Evolutionary conservation across 1,139 yeast genomes (phyloP).

Genomic region (Hyphopichia burtonii): DNA sequence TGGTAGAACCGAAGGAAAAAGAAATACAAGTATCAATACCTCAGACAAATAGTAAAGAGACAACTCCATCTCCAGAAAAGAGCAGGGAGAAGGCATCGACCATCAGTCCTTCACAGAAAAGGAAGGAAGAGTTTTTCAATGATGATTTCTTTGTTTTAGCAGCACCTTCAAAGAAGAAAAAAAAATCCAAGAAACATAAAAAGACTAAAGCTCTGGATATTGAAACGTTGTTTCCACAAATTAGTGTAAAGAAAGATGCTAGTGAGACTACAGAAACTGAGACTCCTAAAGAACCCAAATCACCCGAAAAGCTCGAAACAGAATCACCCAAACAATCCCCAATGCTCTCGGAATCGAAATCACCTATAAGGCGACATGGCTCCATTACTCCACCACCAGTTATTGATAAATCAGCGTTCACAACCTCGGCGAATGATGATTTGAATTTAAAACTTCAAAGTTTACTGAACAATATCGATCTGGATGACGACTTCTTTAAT

Average conservation of each 20-base stretch:
- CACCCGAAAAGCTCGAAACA: no score
- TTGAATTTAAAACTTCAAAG: neutral
- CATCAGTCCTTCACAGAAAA: constrained; percentile 6
- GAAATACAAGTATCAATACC: no score
- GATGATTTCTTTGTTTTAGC: constrained; percentile 30
- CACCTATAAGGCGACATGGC: neutral
- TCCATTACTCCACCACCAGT: constrained; percentile 11
- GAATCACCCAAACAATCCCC: neutral
- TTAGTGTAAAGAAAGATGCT: no score
- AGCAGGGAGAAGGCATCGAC: no score
- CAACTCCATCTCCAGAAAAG: neutral
- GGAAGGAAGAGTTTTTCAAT: constrained; percentile 17
- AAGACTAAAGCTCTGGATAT: constrained; percentile 10
- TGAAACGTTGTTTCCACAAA: neutral
- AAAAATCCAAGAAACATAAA: constrained; percentile 16
- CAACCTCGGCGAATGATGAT: neutral
- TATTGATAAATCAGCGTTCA: constrained; percentile 9
- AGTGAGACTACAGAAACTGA: no score
- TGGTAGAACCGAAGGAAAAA: no score
- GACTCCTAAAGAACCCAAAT: no score
- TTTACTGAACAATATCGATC: neutral
- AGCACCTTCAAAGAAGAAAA: constrained; percentile 14
- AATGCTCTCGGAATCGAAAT: neutral
- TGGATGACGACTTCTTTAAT: constrained; percentile 2
- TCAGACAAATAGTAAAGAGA: neutral